Conservation (phyloP, 768 basidiomycete genomes). For the Tulasnella sp. region DNA sequence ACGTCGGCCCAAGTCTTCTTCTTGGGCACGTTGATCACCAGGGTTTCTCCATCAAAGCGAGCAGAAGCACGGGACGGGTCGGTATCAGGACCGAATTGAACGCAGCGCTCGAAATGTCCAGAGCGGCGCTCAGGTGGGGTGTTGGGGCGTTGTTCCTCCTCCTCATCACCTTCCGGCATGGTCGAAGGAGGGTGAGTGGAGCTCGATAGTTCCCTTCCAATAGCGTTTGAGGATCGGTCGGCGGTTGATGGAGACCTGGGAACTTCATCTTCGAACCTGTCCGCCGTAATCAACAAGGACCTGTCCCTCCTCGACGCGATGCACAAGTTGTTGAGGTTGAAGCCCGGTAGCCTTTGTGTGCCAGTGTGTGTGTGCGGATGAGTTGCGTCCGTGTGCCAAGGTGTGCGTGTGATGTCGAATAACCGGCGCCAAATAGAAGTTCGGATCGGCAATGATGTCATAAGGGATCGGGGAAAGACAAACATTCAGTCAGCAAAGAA, state of each 20-base stretch:
- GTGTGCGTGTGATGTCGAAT: background rate
- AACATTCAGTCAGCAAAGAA: conserved; percentile 12
- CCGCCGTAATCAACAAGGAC: conserved; percentile 21
- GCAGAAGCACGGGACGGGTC: conserved; percentile 26
- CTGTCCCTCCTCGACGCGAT: conserved; percentile 29
- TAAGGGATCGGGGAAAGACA: conserved; percentile 1
- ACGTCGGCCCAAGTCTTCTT: background rate
- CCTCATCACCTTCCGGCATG: background rate
- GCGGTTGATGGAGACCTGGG: background rate
- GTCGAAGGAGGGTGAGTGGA: background rate
- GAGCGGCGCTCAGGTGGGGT: conserved; percentile 8
- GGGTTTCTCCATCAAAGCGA: conserved; percentile 21
- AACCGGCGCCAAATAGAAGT: background rate
- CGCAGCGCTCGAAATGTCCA: conserved; percentile 31
- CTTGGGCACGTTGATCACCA: conserved; percentile 26
- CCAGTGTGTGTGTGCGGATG: background rate
- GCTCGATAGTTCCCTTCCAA: background rate
- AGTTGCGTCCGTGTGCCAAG: background rate
- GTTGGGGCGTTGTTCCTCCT: background rate
- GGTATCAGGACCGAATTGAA: conserved; percentile 31
- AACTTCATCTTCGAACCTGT: conserved; percentile 32
- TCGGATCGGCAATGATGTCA: conserved; percentile 25
- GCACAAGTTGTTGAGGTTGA: conserved; percentile 27
- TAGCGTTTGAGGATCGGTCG: background rate
- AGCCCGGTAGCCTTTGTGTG: conserved; percentile 25